Conservation (phyloP, 2,329 filamentous ascomycete genomes). For the Botrytis squamosa region DNA sequence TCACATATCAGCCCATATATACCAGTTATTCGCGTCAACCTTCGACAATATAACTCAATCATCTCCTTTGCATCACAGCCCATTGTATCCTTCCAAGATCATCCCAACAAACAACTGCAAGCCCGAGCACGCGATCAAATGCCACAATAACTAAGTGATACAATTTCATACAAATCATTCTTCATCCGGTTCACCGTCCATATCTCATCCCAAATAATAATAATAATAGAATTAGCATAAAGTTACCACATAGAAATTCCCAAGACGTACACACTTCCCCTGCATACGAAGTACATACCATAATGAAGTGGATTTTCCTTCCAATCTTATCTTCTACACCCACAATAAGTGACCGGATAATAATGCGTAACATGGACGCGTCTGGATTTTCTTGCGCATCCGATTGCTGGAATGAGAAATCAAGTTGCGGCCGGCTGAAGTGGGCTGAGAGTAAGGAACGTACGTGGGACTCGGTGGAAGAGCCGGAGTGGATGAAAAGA, state of each 20-base stretch:
- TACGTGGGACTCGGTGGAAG: background rate
- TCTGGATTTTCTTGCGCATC: slow-evolving; percentile 1
- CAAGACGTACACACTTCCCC: background rate
- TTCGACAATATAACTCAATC: background rate
- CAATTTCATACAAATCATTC: background rate
- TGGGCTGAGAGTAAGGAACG: background rate
- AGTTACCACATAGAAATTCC: slow-evolving; percentile 13
- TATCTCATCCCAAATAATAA: background rate
- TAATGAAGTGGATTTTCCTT: background rate
- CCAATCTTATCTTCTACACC: background rate
- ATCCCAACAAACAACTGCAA: background rate
- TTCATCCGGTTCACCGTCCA: background rate
- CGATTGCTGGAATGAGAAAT: background rate
- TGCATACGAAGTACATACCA: background rate
- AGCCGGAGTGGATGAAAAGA: background rate
- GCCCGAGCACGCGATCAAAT: background rate
- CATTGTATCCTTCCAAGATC: background rate
- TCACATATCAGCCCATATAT: background rate
- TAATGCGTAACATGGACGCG: background rate
- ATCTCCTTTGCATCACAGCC: background rate
- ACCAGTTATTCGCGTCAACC: background rate
- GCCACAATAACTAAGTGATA: background rate
- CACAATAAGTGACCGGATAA: background rate
- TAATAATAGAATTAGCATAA: slow-evolving; percentile 2
- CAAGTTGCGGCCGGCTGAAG: background rate